These are phyloP conservation scores for Colletotrichum sp. DNA, from an alignment of 2,329 filamentous ascomycete genomes.

Conservation along the genomic window DNA sequence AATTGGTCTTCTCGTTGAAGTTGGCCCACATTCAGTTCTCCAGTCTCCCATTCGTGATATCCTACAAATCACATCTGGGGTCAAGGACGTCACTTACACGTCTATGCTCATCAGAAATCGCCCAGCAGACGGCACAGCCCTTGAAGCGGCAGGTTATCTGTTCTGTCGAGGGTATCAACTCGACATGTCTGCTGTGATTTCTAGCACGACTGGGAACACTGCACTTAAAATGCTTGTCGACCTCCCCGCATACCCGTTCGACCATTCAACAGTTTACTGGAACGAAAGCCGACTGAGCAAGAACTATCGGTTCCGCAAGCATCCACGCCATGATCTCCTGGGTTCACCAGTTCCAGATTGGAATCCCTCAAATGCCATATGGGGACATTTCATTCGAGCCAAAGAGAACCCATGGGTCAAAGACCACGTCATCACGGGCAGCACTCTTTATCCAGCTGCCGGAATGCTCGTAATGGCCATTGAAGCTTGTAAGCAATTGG, in stretches of 20 bases:
- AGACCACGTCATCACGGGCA: constrained; percentile 35
- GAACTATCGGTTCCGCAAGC: background rate
- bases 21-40: background rate
- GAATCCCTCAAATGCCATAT: constrained; percentile 31
- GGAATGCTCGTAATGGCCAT: background rate
- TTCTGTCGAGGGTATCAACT: background rate
- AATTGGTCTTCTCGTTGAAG: background rate
- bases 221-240: constrained; percentile 33
- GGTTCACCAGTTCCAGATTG: background rate
- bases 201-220: background rate
- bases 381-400: constrained; percentile 27
- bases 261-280: constrained; percentile 47
- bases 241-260: constrained; percentile 59
- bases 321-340: background rate
- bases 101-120: background rate
- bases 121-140: background rate
- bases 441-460: constrained; percentile 39
- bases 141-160: background rate
- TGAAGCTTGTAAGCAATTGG: background rate
- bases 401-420: constrained; percentile 39
- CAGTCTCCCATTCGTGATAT: background rate
- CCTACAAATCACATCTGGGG: too few species aligned
- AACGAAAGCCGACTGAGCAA: background rate
- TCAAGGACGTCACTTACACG: background rate
- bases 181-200: background rate